phyloP scores from a whole-genome alignment of 805 yeast genomes.

The Wickerhamiella alocasiicola region DNA sequence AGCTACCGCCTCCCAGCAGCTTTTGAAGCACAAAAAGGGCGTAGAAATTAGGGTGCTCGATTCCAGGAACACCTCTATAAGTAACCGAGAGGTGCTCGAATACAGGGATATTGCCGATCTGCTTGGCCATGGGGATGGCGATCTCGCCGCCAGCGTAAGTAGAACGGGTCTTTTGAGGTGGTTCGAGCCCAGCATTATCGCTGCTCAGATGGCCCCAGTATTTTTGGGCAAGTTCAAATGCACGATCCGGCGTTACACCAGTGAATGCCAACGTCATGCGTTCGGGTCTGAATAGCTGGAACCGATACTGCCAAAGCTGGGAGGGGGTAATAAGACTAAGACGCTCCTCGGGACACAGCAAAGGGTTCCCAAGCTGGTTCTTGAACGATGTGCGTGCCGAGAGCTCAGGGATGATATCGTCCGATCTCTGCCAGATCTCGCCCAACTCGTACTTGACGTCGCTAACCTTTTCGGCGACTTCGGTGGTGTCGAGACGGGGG shows the following conservation, averaged over 20 bases:
- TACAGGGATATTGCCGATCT: constrained; percentile 60
- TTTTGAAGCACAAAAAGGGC: constrained; percentile 85
- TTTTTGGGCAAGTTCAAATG: constrained; percentile 48
- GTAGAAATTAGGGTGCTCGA: constrained; percentile 74
- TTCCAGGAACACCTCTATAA: constrained; percentile 78
- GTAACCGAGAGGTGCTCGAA: constrained; percentile 77
- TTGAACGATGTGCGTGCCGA: constrained; percentile 73
- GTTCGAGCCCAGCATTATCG: constrained; percentile 13
- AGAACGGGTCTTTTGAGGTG: constrained; percentile 29
- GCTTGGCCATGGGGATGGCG: constrained; percentile 40
- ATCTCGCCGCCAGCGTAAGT: constrained; percentile 49
- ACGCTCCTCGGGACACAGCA: constrained; percentile 65
- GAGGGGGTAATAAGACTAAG: constrained; percentile 42
- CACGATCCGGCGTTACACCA: constrained; percentile 63
- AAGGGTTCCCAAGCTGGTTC: constrained; percentile 73
- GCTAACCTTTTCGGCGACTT: constrained; percentile 56
- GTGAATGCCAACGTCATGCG: constrained; percentile 75
- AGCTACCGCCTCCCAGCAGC: constrained; percentile 90
- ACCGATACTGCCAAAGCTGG: constrained; percentile 48
- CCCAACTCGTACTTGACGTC: constrained; percentile 72
- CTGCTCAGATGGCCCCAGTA: constrained; percentile 51
- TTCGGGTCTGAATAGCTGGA: constrained; percentile 60
- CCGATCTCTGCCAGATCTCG: constrained; percentile 75
- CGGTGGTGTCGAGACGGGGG: constrained; percentile 58
- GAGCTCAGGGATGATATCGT: constrained; percentile 77